phyloP scores from a whole-genome alignment of 2,329 filamentous ascomycete species.

The Ceratocystis cacaofunesta region DNA sequence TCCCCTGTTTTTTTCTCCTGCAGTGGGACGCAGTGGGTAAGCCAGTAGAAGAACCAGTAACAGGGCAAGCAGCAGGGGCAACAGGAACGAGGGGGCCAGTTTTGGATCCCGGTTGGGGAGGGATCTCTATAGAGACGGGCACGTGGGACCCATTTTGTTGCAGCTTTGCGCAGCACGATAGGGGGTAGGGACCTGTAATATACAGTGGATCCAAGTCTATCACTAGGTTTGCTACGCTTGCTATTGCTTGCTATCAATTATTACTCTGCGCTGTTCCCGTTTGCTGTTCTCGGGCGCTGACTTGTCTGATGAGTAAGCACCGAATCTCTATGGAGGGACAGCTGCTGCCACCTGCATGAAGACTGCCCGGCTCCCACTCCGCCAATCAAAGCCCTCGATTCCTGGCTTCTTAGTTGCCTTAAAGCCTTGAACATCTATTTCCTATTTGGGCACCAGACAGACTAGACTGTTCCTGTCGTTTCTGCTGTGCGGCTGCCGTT shows the following conservation, averaged over 20 bases:
- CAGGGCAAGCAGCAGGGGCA: not conserved
- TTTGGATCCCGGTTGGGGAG: not conserved
- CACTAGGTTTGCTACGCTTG: not conserved
- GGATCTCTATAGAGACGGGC: not conserved
- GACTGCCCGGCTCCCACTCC: not conserved
- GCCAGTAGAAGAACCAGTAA: no score
- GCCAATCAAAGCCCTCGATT: not conserved
- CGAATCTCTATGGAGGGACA: fast-evolving
- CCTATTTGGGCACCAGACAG: not conserved
- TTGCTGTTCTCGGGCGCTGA: not conserved
- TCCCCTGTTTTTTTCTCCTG: not conserved
- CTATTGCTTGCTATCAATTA: no score
- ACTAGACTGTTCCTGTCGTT: not conserved
- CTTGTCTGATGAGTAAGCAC: not conserved
- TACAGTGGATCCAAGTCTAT: not conserved
- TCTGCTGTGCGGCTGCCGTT: not conserved
- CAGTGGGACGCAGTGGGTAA: no score
- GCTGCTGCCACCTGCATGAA: not conserved
- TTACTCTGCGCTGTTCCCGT: no score
- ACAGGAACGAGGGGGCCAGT: not conserved
- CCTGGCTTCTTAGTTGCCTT: not conserved
- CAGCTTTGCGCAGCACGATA: not conserved
- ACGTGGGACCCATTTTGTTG: not conserved
- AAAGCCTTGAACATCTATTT: not conserved
- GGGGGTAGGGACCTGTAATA: not conserved